Conservation (phyloP, 805 yeast genomes). For the Metschnikowia rubicola region DNA sequence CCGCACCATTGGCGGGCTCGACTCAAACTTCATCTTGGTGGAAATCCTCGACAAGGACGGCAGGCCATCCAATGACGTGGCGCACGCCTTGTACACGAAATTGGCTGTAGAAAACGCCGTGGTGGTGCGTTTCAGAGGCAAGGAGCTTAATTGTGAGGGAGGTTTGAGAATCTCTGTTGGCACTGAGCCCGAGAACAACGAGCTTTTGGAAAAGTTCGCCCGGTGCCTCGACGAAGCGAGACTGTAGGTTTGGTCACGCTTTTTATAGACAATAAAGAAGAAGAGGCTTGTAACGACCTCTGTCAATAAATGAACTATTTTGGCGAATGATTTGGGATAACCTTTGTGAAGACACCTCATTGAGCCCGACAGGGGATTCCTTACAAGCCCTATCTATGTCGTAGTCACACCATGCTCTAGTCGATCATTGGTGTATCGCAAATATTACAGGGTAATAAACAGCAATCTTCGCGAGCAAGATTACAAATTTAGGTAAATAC, state of each 20-base stretch:
- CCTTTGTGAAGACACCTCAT: too few species aligned
- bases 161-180: constrained; percentile 87
- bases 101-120: constrained; percentile 73
- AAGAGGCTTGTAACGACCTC: too few species aligned
- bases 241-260: not conserved
- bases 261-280: too few species aligned
- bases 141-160: constrained; percentile 85
- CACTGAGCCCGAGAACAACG: constrained; percentile 67
- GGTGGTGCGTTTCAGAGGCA: constrained; percentile 89
- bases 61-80: constrained; percentile 63
- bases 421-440: too few species aligned
- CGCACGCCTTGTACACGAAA: constrained; percentile 59
- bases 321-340: too few species aligned
- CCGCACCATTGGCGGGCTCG: constrained; percentile 73
- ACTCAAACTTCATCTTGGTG: constrained; percentile 79
- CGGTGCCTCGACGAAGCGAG: constrained; percentile 21
- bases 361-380: too few species aligned
- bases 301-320: too few species aligned
- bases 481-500: too few species aligned
- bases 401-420: too few species aligned
- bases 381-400: too few species aligned
- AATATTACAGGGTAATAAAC: too few species aligned
- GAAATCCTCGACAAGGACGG: constrained; percentile 64
- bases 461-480: too few species aligned
- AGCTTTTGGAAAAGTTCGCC: constrained; percentile 49